Evolutionary conservation across 2,329 filamentous ascomycete species (phyloP), one percentile per base, ranked within the genome.

Genomic region (Penicillium hesseltinei): DNA sequence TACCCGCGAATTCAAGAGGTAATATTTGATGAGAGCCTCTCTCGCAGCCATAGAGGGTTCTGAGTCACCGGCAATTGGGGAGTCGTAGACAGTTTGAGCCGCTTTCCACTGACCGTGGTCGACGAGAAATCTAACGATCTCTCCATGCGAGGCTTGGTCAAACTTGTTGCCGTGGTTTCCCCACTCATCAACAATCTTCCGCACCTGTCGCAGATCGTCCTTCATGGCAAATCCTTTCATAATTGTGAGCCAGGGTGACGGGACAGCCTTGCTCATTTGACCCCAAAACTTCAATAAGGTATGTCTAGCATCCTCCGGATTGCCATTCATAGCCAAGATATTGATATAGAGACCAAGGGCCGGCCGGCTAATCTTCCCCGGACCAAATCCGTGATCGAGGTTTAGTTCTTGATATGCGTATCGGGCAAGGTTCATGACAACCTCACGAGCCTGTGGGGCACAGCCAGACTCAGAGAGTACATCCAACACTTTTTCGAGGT

Each of bases 71-170:
- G 74, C 66, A 4, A 86, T 75, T 1, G 82, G 78, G 60, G 82
- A 83, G 23, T 81, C 75, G 66, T 89, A 92, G 84, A 91, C 91
- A 13, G 78, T 70, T 67, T 88, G 87, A 3, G 87, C 87, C 59
- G 84, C 82, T n/a, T 79, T 71, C 4, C 88, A 69, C 46, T 85
- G 77, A 62, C 86, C 77, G 44, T 78, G 80, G 13, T 77, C 71
- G 1, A 87, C 83, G 65, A 87, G 91, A 64, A 88, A 88, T 0
- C 72, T 73, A 3, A 87, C 81, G 70, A 94, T 78, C 35, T 82
- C 65, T 55, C 76, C 68, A 54, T 82, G 80, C 27, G 76, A 74
- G 2, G 55, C 45, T 11, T 68, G 63, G 38, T 76, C 74, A 45
- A 82, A 73, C 71, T 56, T 79, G 71, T 63, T 87, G 81, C 51